Evolutionary conservation across 192 early-diverging fungal genomes (phyloP), one percentile per base, ranked within the genome.

Genomic region (Rhizoclosmatium globosum): DNA sequence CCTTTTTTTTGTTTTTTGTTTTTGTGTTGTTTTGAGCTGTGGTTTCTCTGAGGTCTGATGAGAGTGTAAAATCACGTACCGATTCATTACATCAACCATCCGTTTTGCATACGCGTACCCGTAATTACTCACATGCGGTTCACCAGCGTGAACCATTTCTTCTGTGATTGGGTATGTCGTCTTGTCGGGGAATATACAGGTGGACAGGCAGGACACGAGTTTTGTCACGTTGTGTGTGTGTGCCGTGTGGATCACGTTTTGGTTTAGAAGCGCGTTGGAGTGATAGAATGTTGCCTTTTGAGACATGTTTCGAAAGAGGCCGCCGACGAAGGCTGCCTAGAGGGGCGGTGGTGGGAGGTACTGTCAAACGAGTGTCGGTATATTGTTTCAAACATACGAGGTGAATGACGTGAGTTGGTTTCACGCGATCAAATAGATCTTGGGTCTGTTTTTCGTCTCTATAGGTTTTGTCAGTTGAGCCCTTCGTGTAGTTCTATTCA

Each of bases 101-200:
- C 94, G 86, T 86, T 95, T 95, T 53, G 91, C 90, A 72, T 94
- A 86, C 61, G 94, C 93, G 83, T 95, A 95, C 17, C 93, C 94
- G 82, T 89, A 94, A 86, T 95, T 95, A 42, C 90, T 92, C 13
- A 89, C 85, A 68, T 95, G 94, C 47, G 94, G 94, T 64, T 93
- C 92, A 43, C 94, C 94, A 53, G 87, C 85, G 82, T 95, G 94
- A 58, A 95, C 87, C 94, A 95, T 95, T 64, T 89, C 92, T 82
- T 95, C 94, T 69, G 94, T 92, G 81, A 95, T 94, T 61, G 94
- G 94, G 74, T 95, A 95, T 6, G 88, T 82, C 43, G 94, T 94
- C 74, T 94, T 92, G 82, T 94, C 92, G 43, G 94, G 94, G 83
- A 95, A 95, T 56, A 95, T 89, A 83, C 94, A 95, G 23, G 94